Evolutionary conservation across 352 stramenopile genomes (phyloP), one percentile per base, ranked within the genome.

Genomic region (Phytophthora parvispora): DNA sequence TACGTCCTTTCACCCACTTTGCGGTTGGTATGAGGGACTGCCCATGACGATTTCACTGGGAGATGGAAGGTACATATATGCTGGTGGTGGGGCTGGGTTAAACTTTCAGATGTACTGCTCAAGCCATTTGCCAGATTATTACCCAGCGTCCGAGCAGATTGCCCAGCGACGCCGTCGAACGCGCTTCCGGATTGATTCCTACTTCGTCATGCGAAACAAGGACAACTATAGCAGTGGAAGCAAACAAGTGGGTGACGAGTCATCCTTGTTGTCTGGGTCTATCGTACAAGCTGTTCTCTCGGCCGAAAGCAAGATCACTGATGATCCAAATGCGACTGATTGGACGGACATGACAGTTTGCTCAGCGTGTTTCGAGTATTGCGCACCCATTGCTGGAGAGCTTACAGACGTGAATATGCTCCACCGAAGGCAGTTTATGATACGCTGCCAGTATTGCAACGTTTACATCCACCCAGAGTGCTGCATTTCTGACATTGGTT

Each of bases 401-500:
- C 69, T 80, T 8, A 67, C 72, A 18, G 69, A 90, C 53, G 74
- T 81, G n/a, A 78, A 80, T 28, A 70, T 83, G 71, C 76, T 95
- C 18, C 84, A 80, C 71, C 84, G 84, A 57, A 84, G 87, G 15
- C 89, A 97, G 60, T 85, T 95, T 61, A 85, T 96, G 77, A 84
- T 97, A 69, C 90, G 90, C 12, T 97, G 90, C 48, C 89, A 93
- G 56, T 91, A 93, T 52, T 97, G 90, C 77, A 93, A 90, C 63
- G 86, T 88, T 8, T 87, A 91, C 60, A 83, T 94, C 29, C 90
- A 97, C 45, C 84, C 90, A 1, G 80, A 89, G n/a, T 96, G 90
- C 62, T 93, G 83, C 16, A 77, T 92, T 52, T 92, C 75, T n/a
- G 83, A 94, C 47, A 84, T 92, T 51, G 83, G 84, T 2, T 77